A percentile compares a stretch with the other conserved stretches of the same genome.
Evolutionary conservation across 805 yeast species (phyloP).

Genomic region (Yarrowia yakushimensis): DNA sequence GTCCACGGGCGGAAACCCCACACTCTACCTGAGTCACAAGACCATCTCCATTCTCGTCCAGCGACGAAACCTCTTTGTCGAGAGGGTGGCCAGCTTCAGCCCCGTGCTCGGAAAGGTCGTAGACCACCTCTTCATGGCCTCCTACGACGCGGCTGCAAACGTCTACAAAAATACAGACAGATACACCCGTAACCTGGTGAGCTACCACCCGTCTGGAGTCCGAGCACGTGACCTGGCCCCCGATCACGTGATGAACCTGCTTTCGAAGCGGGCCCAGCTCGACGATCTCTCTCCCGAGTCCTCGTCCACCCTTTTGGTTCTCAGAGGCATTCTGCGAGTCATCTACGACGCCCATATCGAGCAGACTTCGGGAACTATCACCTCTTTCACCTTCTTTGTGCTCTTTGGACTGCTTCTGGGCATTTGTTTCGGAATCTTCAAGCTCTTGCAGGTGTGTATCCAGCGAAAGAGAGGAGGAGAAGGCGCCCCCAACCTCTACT

Average conservation of each 20-base stretch:
- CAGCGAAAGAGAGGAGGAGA: conserved; percentile 4
- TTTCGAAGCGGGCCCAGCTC: conserved; percentile 16
- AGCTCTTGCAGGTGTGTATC: conserved; percentile 10
- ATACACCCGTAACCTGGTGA: background rate
- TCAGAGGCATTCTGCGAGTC: conserved; percentile 83
- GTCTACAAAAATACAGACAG: background rate
- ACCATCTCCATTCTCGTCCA: conserved; percentile 73
- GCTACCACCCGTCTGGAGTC: background rate
- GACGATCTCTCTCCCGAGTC: conserved; percentile 26
- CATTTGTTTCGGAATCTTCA: conserved; percentile 5
- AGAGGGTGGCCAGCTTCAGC: background rate
- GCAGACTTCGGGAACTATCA: conserved; percentile 74
- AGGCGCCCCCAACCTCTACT: background rate
- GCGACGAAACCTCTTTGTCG: conserved; percentile 30
- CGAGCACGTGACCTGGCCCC: conserved; percentile 23
- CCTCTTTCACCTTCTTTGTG: conserved; percentile 74
- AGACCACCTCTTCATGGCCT: conserved; percentile 1
- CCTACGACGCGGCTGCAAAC: background rate
- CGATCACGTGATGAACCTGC: conserved; percentile 17
- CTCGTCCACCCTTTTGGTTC: conserved; percentile 49
- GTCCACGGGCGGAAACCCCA: conserved; percentile 86
- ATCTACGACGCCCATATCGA: conserved; percentile 77
- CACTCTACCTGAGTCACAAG: conserved; percentile 55
- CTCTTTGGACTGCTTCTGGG: conserved; percentile 16
- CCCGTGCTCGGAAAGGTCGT: conserved; percentile 20